Percentiles rank a stretch among this genome's conserved stretches.
phyloP scores from a whole-genome alignment of 495 filamentous ascomycete species.

The Aspergillus sclerotiicarbonarius region DNA sequence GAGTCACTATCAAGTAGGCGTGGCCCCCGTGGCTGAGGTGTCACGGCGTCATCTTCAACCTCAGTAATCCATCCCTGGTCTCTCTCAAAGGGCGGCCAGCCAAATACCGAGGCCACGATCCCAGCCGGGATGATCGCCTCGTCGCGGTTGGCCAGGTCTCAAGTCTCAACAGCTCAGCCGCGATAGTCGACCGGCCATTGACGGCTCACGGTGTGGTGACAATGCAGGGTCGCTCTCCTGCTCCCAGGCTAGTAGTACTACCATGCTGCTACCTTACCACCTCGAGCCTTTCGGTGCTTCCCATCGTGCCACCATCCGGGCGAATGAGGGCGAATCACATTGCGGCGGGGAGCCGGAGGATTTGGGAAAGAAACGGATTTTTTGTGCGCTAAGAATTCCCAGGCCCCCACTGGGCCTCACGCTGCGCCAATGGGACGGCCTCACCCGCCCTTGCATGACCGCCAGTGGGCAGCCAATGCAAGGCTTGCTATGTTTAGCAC shows the following conservation, averaged over 20 bases:
- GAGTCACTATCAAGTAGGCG: not conserved
- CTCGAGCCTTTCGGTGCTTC: conserved; percentile 17
- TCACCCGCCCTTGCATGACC: conserved; percentile 26
- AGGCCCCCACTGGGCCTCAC: conserved; percentile 1
- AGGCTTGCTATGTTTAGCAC: conserved; percentile 45
- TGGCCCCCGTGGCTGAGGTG: conserved; percentile 4
- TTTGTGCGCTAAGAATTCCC: conserved; percentile 11
- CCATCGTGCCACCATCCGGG: conserved; percentile 21
- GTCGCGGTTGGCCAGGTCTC: conserved; percentile 3
- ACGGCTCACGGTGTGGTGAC: conserved; percentile 26
- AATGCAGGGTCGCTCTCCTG: conserved; percentile 36
- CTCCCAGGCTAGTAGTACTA: not conserved
- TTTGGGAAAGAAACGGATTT: conserved; percentile 6
- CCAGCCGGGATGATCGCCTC: not conserved
- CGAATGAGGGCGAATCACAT: conserved; percentile 12
- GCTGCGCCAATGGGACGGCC: conserved; percentile 22
- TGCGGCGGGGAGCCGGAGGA: conserved; percentile 9
- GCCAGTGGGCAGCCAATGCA: conserved; percentile 35
- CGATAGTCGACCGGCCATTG: not conserved
- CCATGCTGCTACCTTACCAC: conserved; percentile 18
- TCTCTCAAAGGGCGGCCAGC: not conserved
- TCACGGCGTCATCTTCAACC: not conserved
- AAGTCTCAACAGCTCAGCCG: conserved; percentile 1
- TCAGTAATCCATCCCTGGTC: not conserved
- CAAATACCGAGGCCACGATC: not conserved